Percentiles rank a stretch among this genome's conserved stretches.
phyloP scores from a whole-genome alignment of 2,329 filamentous ascomycete genomes.

The Thielaviopsis euricoi region DNA sequence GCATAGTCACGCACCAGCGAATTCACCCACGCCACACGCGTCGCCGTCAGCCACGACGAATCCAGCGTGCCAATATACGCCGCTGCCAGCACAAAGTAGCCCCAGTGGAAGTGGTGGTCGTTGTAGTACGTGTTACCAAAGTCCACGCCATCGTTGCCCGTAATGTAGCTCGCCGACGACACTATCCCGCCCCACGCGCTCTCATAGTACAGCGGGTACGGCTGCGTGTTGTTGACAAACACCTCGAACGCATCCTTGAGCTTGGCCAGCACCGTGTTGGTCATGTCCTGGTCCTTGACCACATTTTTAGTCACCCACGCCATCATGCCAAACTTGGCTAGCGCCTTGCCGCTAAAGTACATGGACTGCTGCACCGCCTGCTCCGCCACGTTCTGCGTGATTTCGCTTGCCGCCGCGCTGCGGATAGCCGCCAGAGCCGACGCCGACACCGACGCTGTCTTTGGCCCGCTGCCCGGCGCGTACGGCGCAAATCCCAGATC shows the following conservation, averaged over 20 bases:
- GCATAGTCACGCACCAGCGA: conserved; percentile 67
- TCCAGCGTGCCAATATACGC: conserved; percentile 71
- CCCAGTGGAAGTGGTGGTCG: conserved; percentile 61
- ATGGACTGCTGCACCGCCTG: conserved; percentile 69
- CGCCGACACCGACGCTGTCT: conserved; percentile 30
- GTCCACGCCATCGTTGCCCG: conserved; percentile 53
- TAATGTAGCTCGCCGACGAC: conserved; percentile 55
- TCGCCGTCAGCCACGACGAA: conserved; percentile 46
- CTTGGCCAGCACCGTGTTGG: conserved; percentile 38
- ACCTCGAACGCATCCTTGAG: conserved; percentile 50
- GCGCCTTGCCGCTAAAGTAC: conserved; percentile 80
- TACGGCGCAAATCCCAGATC: conserved; percentile 68
- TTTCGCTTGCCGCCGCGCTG: conserved; percentile 50
- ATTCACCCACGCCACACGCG: conserved; percentile 68
- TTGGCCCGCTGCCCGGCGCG: conserved; percentile 36
- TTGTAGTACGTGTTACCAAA: conserved; percentile 86
- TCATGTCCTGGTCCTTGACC: conserved; percentile 38
- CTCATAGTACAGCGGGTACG: conserved; percentile 49
- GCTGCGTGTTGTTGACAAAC: conserved; percentile 52
- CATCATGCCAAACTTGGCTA: conserved; percentile 61
- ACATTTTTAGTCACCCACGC: conserved; percentile 50
- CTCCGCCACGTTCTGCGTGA: conserved; percentile 56
- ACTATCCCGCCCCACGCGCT: conserved; percentile 68
- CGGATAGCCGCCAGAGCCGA: conserved; percentile 43
- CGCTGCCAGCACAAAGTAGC: conserved; percentile 78